Base-by-base conservation (phyloP, 2,329 filamentous ascomycete genomes). In the Ascosphaera apis region DNA sequence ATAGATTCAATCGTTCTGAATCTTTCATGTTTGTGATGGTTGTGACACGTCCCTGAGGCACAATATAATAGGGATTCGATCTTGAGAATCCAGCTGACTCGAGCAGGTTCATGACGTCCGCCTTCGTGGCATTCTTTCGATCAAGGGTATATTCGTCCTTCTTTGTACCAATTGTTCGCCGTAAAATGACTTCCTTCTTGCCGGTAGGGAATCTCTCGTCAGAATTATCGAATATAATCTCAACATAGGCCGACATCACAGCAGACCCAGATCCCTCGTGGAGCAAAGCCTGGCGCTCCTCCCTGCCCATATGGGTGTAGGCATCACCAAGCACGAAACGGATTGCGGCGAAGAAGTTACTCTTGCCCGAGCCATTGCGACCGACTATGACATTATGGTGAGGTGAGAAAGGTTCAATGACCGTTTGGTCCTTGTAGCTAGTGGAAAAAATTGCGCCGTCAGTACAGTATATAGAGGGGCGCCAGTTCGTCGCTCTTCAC, bases 11-110 rank as follows among this genome's bases (percentile, higher is more conserved):
- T 36, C 88, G 72, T 53, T 93, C 84, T 1, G 75, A 73, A 53
- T 98, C 88, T 56, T 93, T 93, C 88, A 98, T 98, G 53, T 95
- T 98, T 32, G 88, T 98, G 50, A 98, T 65, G 16, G 82, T 76
- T 0, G 88, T 95, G 40, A 98, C 84, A 50, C 88, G 82, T 37
- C 88, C 88, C 54, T 98, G 88, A 0, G 91, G 88, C 2, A 98
- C 91, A 47, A 98, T 98, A 55, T 98, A 98, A 64, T 95, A 98
- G 17, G 88, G 88, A 53, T 98, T 98, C 39, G 84, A 92, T 44
- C 83, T 74, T 41, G 86, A 95, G 56, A 98, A 95, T 15, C 88
- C 88, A 11, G 88, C 88, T 5, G 83, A 91, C 54, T 98, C 88
- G 31, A 98, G 68, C 27, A 98, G 67, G 53, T 92, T 91, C 65